Conservation (phyloP, 2,329 filamentous ascomycete species). For the Trichothecium roseum region DNA sequence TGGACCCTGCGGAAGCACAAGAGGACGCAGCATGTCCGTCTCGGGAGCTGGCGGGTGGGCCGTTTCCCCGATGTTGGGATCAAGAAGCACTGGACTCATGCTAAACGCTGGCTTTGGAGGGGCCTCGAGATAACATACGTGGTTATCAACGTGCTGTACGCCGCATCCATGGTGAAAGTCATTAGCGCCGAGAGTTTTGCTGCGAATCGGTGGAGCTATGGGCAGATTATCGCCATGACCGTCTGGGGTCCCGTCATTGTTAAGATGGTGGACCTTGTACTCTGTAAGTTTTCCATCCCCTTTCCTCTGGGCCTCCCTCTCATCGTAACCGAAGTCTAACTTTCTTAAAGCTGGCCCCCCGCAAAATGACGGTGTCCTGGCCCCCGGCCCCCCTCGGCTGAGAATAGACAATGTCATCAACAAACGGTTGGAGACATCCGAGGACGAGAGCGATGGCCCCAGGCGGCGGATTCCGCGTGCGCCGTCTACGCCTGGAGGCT, state of each 20-base stretch:
- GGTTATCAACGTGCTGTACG: conserved; percentile 26
- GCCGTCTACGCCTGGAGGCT: too few species aligned
- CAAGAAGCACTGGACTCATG: conserved; percentile 15
- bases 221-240: conserved; percentile 27
- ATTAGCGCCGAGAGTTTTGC: conserved; percentile 24
- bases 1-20: conserved; percentile 26
- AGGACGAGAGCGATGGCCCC: background rate
- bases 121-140: conserved; percentile 23
- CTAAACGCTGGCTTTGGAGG: conserved; percentile 23
- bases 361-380: conserved; percentile 23
- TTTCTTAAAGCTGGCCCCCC: conserved; percentile 20
- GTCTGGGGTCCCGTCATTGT: conserved; percentile 29
- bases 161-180: conserved; percentile 23
- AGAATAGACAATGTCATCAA: conserved; percentile 29
- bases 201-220: conserved; percentile 23
- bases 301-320: background rate
- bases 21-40: conserved; percentile 17
- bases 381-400: conserved; percentile 24
- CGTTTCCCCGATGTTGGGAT: conserved; percentile 18
- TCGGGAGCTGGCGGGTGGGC: conserved; percentile 20
- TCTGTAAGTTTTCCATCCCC: conserved; percentile 17
- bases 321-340: conserved; percentile 10
- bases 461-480: background rate
- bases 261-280: conserved; percentile 24
- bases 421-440: conserved; percentile 12